Evolutionary conservation across 1,139 yeast genomes (phyloP), one percentile per base, ranked within the genome.

Genomic region (Lipomyces yarrowii): DNA sequence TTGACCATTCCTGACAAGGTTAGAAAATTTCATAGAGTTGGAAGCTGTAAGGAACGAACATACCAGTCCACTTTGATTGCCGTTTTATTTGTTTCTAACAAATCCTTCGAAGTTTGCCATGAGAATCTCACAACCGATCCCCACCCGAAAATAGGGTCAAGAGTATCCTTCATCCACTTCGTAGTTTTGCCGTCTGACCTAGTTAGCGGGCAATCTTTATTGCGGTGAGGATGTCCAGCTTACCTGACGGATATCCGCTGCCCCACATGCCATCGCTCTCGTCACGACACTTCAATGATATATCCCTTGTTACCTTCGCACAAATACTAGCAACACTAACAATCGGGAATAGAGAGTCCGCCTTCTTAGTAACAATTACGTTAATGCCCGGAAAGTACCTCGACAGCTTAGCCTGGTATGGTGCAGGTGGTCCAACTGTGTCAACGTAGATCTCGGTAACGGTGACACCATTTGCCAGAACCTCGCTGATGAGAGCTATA

Each of bases 241-340:
- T 39, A 63, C 65, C 65, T 11, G 96, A 86, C 0, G 99, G 99
- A 75, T 94, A 94, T 0, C 99, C 99, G 0, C 96, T 90, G 0
- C 98, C 98, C 78, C 93, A 82, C 1, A 71, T 60, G 18, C 76
- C 75, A 2, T 76, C 61, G 46, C 72, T 71, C 67, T 73, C 76
- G 57, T 78, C 79, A 13, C 70, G 57, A 32, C 75, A 73, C 55
- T 83, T 78, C 67, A 94, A 79, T 60, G 88, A 86, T 63, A 86
- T 80, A 77, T 94, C 99, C 74, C 99, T 84, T 0, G 99, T 91
- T 3, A 94, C 99, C 76, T 94, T 94, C 6, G 99, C 99, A 61
- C 94, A 93, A 64, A 94, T 91, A n/a, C 97, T 90, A 0, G 99
- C 99, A 0, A 96, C 91, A 77, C 96, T 89, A 3, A 96, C 99